Base-by-base conservation (phyloP, 345 rosid species). In the Sonneratia alba region DNA sequence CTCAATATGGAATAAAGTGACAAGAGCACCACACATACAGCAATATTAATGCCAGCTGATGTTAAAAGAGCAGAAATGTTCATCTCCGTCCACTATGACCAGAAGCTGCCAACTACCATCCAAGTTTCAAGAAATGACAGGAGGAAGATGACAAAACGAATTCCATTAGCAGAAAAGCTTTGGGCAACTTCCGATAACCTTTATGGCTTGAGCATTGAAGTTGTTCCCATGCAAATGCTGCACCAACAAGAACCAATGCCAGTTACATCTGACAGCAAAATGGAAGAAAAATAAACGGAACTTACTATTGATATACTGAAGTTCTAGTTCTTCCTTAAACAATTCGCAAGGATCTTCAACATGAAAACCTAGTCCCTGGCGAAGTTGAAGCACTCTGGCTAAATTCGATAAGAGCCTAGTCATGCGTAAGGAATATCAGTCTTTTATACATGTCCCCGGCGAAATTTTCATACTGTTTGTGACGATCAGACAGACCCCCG, bases 1-100 rank as follows among this genome's bases (percentile, higher is more conserved):
- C 99, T 80, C 57, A 95, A 77, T 57, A 95, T 66, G 8, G 99
- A 95, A 68, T 92, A 95, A 65, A 92, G 77, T 7, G 84, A 83
- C 16, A 90, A 78, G 67, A 90, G 87, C 72, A 88, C 81, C 71
- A 86, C 75, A 61, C 96, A 87, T 72, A 89, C 36, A 6, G 81
- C 93, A 66, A 84, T 65, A 71, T 95, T 95, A 64, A 95, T 90
- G 80, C 91, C 98, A 40, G 88, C 96, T 49, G 97, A 95, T 37
- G 99, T 95, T 66, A 95, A 70, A 59, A 95, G 85, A 32, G 90
- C 92, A 38, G 73, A 74, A 74, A 95, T 21, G 70, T 90, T 83
- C 99, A 95, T 92, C 83, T 75, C 76, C 48, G 67, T 67, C 72
- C 66, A 43, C 77, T 73, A 56, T 61, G 71, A 70, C 55, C 73